Evolutionary conservation across 108 stramenopile genomes (phyloP).

Genomic region (Schizochytrium sp.): DNA sequence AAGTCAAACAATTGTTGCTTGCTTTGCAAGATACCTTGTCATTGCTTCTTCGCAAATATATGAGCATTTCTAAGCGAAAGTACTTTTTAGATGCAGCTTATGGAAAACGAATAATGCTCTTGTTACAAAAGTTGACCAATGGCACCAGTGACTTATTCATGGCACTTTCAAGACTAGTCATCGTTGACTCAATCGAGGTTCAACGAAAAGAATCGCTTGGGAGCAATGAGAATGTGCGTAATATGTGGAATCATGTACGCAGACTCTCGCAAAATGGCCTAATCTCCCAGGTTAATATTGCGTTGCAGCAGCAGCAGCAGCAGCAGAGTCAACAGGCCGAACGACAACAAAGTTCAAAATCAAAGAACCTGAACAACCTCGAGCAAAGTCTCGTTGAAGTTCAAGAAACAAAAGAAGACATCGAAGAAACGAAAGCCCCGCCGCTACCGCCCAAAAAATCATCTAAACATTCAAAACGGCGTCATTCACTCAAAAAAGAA

Average conservation of each 20-base stretch:
- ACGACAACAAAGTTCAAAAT: conserved; percentile 19
- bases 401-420: no score
- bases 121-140: conserved; percentile 1
- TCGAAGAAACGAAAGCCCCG: no score
- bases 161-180: conserved; percentile 1
- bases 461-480: neutral
- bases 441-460: no score
- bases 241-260: neutral
- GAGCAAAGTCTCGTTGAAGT: no score
- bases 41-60: conserved; percentile 3
- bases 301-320: neutral
- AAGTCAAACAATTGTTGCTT: neutral
- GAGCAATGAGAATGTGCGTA: neutral
- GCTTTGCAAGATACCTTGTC: conserved; percentile 39
- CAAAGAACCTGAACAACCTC: neutral
- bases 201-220: neutral
- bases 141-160: conserved; percentile 12
- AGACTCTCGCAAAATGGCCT: neutral
- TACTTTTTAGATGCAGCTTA: conserved; percentile 57
- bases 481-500: neutral
- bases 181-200: conserved; percentile 20
- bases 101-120: neutral
- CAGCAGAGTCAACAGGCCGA: neutral
- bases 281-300: neutral
- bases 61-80: neutral